These are phyloP conservation scores for Ricinus communis DNA, from an alignment of 345 rosid species.

Conservation along the genomic window DNA sequence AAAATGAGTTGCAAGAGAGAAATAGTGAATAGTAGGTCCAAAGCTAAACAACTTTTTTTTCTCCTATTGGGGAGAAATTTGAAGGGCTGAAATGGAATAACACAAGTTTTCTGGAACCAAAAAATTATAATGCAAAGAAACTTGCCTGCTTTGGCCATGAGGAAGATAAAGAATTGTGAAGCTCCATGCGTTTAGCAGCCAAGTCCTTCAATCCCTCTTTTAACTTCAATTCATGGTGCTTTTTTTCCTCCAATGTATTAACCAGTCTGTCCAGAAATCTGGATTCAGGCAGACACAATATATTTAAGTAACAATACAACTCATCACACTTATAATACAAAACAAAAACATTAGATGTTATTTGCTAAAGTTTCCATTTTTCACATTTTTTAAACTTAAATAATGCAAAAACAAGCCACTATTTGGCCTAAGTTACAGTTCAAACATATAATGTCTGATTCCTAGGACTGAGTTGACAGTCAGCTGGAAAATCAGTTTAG, in stretches of 20 bases:
- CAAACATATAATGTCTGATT: slow-evolving; percentile 1
- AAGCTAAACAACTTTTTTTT: no score
- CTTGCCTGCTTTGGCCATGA: slow-evolving; percentile 94
- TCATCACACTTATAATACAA: neutral
- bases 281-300: slow-evolving; percentile 23
- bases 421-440: neutral
- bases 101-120: neutral
- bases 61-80: no score
- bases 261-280: slow-evolving; percentile 92
- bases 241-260: slow-evolving; percentile 77
- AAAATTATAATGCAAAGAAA: neutral
- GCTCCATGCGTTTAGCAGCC: slow-evolving; percentile 81
- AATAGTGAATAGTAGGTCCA: no score
- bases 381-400: neutral
- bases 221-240: slow-evolving; percentile 73
- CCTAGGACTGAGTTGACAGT: neutral
- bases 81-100: no score
- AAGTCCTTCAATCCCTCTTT: slow-evolving; percentile 80
- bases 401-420: slow-evolving; percentile 1
- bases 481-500: neutral
- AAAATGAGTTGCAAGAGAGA: no score
- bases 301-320: neutral
- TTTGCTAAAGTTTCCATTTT: neutral
- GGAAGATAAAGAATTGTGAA: slow-evolving; percentile 80
- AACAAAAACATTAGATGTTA: neutral